Evolutionary conservation across 164 flowering plant species (phyloP).

Genomic region (Taxillus chinensis): DNA sequence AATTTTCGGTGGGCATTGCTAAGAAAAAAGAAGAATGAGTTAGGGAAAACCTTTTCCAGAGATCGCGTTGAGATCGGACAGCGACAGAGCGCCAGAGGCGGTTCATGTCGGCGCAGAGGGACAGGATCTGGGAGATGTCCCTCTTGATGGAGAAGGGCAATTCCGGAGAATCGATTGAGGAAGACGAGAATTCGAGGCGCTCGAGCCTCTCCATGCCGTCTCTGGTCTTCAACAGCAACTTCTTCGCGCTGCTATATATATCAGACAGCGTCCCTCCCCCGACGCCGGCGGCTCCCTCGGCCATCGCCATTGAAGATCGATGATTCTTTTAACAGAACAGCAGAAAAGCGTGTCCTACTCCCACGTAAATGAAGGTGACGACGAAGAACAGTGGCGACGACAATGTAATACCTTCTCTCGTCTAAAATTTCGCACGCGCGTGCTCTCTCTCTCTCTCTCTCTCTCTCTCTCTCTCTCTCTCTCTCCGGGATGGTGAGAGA

Average conservation of each 20-base stretch:
- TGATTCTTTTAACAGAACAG: too few species aligned
- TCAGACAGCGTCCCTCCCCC: conserved; percentile 64
- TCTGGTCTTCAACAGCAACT: conserved; percentile 36
- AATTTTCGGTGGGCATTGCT: too few species aligned
- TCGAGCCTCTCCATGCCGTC: conserved; percentile 76
- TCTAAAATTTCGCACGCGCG: too few species aligned
- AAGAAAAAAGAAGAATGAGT: not conserved
- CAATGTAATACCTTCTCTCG: too few species aligned
- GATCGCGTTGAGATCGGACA: conserved; percentile 82
- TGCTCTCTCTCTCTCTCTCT: too few species aligned
- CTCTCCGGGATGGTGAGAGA: too few species aligned
- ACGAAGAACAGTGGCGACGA: too few species aligned
- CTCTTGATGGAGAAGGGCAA: conserved; percentile 41
- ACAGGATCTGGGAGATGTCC: conserved; percentile 72
- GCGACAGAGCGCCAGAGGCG: conserved; percentile 77
- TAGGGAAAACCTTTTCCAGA: conserved; percentile 67
- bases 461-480: too few species aligned
- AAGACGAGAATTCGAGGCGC: conserved; percentile 44
- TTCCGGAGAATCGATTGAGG: conserved; percentile 44
- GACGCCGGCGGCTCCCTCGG: conserved; percentile 30
- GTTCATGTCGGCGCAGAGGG: conserved; percentile 78
- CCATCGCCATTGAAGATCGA: not conserved
- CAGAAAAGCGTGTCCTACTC: too few species aligned
- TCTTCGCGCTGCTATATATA: conserved; percentile 52
- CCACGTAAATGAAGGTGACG: too few species aligned